These are phyloP conservation scores for Lasiosphaeriaceae sp. DNA, from an alignment of 495 filamentous ascomycete genomes.

Conservation along the genomic window DNA sequence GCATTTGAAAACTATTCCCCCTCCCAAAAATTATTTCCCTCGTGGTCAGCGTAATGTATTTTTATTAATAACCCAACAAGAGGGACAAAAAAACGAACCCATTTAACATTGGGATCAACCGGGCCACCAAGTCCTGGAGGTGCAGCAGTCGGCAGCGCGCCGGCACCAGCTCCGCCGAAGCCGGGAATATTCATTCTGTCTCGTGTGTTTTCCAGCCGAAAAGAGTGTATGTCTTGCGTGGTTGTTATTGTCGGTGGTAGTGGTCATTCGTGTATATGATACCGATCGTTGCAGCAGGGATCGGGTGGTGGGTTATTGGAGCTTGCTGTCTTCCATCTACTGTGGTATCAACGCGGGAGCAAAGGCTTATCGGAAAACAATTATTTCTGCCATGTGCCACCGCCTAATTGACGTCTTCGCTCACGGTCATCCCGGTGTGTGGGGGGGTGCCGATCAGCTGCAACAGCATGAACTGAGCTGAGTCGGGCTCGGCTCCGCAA, in stretches of 20 bases:
- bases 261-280: too few species aligned
- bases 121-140: constrained; percentile 23
- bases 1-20: constrained; percentile 38
- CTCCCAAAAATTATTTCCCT: not conserved
- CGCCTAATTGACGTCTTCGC: constrained; percentile 7
- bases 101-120: constrained; percentile 42
- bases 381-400: constrained; percentile 27
- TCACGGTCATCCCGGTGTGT: not conserved
- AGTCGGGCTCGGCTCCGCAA: too few species aligned
- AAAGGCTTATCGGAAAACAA: constrained; percentile 16
- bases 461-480: too few species aligned
- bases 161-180: constrained; percentile 2
- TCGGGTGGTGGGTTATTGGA: not conserved
- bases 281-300: too few species aligned
- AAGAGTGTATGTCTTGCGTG: not conserved
- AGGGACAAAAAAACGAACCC: constrained; percentile 8
- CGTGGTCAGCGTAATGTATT: too few species aligned
- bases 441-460: not conserved
- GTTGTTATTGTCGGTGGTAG: too few species aligned
- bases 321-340: too few species aligned
- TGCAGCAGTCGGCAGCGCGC: not conserved
- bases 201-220: too few species aligned
- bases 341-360: not conserved
- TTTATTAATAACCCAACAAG: too few species aligned
- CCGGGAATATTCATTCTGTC: constrained; percentile 25